Evolutionary conservation across 345 rosid species (phyloP).

Genomic region (Gynandropsis gynandra): DNA sequence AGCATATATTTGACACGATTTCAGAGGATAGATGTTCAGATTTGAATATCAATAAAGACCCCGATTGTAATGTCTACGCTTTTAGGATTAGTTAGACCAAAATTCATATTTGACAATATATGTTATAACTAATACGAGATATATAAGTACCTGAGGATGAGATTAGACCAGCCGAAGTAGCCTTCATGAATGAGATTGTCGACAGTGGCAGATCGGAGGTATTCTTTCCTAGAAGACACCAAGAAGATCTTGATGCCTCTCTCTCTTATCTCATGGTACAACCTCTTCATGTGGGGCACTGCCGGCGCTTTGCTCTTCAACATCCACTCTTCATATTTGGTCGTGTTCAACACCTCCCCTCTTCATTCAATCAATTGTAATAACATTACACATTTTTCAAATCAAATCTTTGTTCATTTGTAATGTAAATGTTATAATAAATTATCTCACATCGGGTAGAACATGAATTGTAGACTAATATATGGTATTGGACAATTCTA

Average conservation of each 20-base stretch:
- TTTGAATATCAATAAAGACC: no score
- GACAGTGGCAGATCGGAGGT: constrained; percentile 64
- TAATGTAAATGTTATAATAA: no score
- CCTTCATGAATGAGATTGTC: constrained; percentile 76
- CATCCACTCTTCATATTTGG: constrained; percentile 60
- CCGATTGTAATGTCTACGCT: no score
- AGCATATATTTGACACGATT: no score
- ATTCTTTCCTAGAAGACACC: constrained; percentile 69
- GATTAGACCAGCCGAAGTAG: constrained; percentile 75
- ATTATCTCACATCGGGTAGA: no score
- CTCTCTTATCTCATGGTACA: constrained; percentile 55
- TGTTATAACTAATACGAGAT: no score
- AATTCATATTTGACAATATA: no score
- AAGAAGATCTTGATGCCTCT: constrained; percentile 65
- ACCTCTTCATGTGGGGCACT: constrained; percentile 39
- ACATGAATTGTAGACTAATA: no score
- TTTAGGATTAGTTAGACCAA: no score
- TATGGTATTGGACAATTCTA: no score
- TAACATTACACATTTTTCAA: neutral
- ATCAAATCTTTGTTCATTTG: no score
- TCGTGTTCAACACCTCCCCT: constrained; percentile 56
- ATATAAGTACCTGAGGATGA: constrained; percentile 66
- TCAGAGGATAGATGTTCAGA: no score
- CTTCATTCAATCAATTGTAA: constrained; percentile 26
- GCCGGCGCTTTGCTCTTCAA: constrained; percentile 52